Base-by-base conservation (phyloP, 2,329 filamentous ascomycete genomes). In the Monilinia fructicola region DNA sequence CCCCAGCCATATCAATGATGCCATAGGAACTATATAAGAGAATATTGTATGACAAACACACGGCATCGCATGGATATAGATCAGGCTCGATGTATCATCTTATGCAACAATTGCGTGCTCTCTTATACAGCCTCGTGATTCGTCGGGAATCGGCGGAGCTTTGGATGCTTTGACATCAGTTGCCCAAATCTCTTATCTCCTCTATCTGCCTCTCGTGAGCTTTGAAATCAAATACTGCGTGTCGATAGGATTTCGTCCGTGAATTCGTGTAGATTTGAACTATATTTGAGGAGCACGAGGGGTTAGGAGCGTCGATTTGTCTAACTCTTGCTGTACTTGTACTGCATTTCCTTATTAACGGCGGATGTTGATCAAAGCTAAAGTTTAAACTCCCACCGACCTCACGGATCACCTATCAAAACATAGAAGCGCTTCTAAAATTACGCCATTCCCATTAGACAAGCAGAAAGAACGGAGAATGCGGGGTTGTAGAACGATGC, bases 71-170 rank as follows among this genome's bases (percentile, higher is more conserved):
- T 31, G 5, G n/a, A 11, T 35, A 28, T 12, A 35, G 42, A 38
- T 48, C 56, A 48, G 21, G 28, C 18, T 28, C 56, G 28, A 28
- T n/a, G 26, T 50, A 38, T 53, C 54, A 65, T 60, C 48, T 23
- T 23, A 65, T 48, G 63, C 63, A 54, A 53, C 16, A 65, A 65
- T 65, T 65, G 46, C 63, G 63, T 65, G 63, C 63, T 65, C 63
- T 50, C 21, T 35, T 11, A 23, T 26, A 2, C 35, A 7, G 21
- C 44, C 35, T 60, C 23, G 31, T 65, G 31, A 59, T 65, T 55
- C n/a, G 62, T 46, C 62, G 42, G 54, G 35, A 65, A 28, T 26
- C 54, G 46, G 35, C 46, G 44, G 63, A 35, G 4, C 11, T 54
- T n/a, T 28, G 35, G 21, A 38, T 50, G n/a, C 21, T 44, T 50